These are phyloP conservation scores for Rhynchospora pubera DNA, from an alignment of 176 grass and related monocot species.

Conservation along the genomic window DNA sequence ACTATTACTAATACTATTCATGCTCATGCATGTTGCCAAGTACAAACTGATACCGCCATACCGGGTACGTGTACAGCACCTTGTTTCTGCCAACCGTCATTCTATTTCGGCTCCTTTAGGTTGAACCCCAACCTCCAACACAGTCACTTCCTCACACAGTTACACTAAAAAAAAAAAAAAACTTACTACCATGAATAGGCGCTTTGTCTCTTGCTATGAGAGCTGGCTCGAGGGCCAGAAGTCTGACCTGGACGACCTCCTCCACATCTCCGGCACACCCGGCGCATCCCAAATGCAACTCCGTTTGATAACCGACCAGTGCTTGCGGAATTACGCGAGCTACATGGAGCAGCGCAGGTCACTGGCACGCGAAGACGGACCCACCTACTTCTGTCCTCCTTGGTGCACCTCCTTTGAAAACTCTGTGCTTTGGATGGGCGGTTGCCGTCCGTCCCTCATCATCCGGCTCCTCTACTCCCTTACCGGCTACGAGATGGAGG, in stretches of 20 bases:
- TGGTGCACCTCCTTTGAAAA: conserved; percentile 85
- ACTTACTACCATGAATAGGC: background rate
- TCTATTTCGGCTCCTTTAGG: background rate
- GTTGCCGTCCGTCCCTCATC: conserved; percentile 59
- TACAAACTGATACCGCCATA: background rate
- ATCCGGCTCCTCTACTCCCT: conserved; percentile 63
- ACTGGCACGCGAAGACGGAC: conserved; percentile 28
- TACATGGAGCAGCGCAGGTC: conserved; percentile 32
- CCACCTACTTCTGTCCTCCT: conserved; percentile 44
- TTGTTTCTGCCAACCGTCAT: background rate
- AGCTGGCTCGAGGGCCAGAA: conserved; percentile 43
- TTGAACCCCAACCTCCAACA: background rate
- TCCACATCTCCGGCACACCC: conserved; percentile 5
- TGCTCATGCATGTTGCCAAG: background rate
- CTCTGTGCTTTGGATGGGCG: conserved; percentile 57
- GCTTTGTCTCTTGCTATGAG: conserved; percentile 31
- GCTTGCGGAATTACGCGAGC: conserved; percentile 49
- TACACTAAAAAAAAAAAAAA: background rate
- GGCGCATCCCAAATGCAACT: conserved; percentile 38
- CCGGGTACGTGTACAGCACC: background rate
- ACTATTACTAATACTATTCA: background rate
- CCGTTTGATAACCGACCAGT: conserved; percentile 26
- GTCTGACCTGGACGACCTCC: conserved; percentile 32
- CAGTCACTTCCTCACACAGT: background rate
- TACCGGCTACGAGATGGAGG: conserved; percentile 49